Evolutionary conservation across 331 rosid species (phyloP), one percentile per base, ranked within the genome.

Genomic region (Rosa hybrid): DNA sequence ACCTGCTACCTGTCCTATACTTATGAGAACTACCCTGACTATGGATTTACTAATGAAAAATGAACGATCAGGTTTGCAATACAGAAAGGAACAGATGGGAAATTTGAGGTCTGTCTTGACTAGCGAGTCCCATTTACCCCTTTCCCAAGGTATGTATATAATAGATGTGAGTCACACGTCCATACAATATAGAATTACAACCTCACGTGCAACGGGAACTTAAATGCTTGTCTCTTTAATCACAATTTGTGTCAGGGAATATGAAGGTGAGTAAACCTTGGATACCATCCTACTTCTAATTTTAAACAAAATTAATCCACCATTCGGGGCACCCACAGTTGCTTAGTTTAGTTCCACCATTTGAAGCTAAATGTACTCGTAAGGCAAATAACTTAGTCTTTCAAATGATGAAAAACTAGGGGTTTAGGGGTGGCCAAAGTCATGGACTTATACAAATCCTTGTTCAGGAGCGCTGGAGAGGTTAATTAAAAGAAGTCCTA

Each of bases 201-300:
- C 44, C 87, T 90, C 97, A 94, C 93, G 96, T 94, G 96, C 78
- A 87, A 59, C 21, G 84, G 83, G 77, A 81, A 87, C 89, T 83
- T 83, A 80, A 81, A 82, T 83, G 86, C 85, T 84, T 81, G 91
- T 85, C 89, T 81, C 86, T 84, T 82, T 80, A 48, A 79, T 77
- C 82, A 64, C 88, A 80, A 85, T 68, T 75, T 79, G 87, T 88
- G 90, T 88, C 86, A 82, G 88, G 81, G 88, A 85, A 90, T 90
- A 88, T 86, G 86, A 90, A 89, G 86, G 87, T 65, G 71, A 30
- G 45, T 76, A 68, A 78, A 71, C 95, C 71, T 91, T 78, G 97
- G 98, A 88, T 89, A 74, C 92, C 95, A 77, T 83, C 65, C 71
- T 67, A 67, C 23, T 68, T 64, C 75, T 85, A 81, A 77, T 72